These are phyloP conservation scores for Gautieria morchelliformis DNA, from an alignment of 768 basidiomycete genomes.

Conservation along the genomic window DNA sequence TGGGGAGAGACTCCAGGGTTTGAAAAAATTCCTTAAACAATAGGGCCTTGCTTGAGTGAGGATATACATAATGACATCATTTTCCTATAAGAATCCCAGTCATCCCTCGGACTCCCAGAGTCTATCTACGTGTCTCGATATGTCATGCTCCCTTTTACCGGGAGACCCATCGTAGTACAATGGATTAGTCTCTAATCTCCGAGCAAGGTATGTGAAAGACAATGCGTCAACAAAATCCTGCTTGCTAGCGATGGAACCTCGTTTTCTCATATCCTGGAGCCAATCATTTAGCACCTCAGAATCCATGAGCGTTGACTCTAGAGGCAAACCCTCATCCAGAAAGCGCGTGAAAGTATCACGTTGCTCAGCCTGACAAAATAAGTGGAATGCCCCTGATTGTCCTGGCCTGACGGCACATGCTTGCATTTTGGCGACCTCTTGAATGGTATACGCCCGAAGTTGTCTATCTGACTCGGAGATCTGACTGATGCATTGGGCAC, in stretches of 20 bases:
- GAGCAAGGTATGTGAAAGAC: slow-evolving; percentile 72
- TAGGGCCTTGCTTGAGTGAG: not conserved
- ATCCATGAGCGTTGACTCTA: slow-evolving; percentile 72
- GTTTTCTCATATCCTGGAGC: slow-evolving; percentile 32
- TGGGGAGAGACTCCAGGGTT: slow-evolving; percentile 66
- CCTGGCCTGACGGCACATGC: slow-evolving; percentile 64
- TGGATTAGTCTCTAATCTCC: slow-evolving; percentile 68
- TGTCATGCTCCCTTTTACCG: slow-evolving; percentile 36
- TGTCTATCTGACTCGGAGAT: slow-evolving; percentile 47
- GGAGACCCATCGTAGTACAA: slow-evolving; percentile 63
- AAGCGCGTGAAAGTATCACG: slow-evolving; percentile 75
- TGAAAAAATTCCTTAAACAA: slow-evolving; percentile 54
- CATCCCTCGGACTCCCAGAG: slow-evolving; percentile 16
- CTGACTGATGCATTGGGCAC: slow-evolving; percentile 71
- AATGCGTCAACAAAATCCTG: slow-evolving; percentile 70
- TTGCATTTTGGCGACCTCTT: slow-evolving; percentile 89
- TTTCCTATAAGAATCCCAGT: not conserved
- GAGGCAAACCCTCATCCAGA: slow-evolving; percentile 77
- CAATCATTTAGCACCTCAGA: slow-evolving; percentile 37
- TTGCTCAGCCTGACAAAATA: slow-evolving; percentile 86
- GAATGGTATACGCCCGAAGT: slow-evolving; percentile 68
- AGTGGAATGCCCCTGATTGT: slow-evolving; percentile 45
- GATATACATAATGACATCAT: not conserved
- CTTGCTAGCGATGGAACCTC: slow-evolving; percentile 35
- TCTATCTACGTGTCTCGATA: slow-evolving; percentile 64